These are phyloP conservation scores for Carex parvula DNA, from an alignment of 176 grass and related monocot species.

Conservation along the genomic window DNA sequence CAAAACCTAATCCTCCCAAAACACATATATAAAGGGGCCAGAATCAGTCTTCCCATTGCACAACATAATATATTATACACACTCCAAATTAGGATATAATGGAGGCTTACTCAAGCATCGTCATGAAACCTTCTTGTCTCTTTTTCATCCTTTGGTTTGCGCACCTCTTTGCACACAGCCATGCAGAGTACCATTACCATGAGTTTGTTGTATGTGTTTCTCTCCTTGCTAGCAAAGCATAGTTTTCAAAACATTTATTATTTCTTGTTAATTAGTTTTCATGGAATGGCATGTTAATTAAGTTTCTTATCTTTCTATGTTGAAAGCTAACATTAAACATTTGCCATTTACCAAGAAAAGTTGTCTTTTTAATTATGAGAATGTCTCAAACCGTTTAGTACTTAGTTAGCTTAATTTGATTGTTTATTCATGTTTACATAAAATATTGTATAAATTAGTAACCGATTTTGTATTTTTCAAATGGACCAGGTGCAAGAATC, in stretches of 20 bases:
- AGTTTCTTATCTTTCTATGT: background rate
- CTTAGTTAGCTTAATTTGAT: background rate
- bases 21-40: slow-evolving; percentile 11
- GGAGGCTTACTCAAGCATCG: background rate
- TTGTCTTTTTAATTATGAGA: background rate
- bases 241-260: background rate
- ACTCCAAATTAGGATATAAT: background rate
- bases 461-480: background rate
- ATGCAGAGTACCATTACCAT: slow-evolving; percentile 55
- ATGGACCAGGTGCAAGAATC: slow-evolving; percentile 51
- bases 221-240: background rate
- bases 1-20: slow-evolving; percentile 20
- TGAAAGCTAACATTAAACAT: background rate
- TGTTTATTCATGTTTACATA: slow-evolving; percentile 5
- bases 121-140: background rate
- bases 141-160: slow-evolving; percentile 8
- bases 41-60: slow-evolving; percentile 11
- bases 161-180: slow-evolving; percentile 11
- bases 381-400: background rate
- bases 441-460: background rate
- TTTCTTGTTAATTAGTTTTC: background rate
- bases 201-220: slow-evolving; percentile 60
- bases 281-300: background rate
- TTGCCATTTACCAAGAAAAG: background rate
- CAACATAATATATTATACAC: background rate